phyloP scores from a whole-genome alignment of 2,329 filamentous ascomycete species.

The Verticillium nonalfalfae region DNA sequence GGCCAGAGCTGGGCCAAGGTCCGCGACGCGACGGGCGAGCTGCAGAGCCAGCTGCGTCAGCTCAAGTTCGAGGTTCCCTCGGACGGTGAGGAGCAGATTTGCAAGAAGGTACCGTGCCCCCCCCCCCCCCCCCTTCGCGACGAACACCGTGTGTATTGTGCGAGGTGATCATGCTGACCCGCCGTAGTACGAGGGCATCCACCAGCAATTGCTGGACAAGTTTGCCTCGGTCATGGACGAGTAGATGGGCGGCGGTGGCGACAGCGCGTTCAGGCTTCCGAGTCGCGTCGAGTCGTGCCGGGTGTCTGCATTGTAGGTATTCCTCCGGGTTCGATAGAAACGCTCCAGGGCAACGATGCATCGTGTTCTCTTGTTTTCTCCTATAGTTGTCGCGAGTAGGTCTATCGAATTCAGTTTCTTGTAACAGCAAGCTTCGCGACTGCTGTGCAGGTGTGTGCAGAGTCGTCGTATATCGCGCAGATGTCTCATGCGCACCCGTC shows the following conservation, averaged over 20 bases:
- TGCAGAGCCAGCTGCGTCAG: slow-evolving; percentile 77
- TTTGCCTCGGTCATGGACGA: slow-evolving; percentile 95
- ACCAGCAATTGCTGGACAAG: slow-evolving; percentile 92
- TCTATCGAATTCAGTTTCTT: neutral
- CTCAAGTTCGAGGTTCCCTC: slow-evolving; percentile 96
- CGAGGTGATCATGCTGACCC: slow-evolving; percentile 28
- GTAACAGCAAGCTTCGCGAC: neutral
- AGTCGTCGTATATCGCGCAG: neutral
- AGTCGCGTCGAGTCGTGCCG: neutral
- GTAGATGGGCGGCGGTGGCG: slow-evolving; percentile 38
- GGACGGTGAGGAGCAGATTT: slow-evolving; percentile 73
- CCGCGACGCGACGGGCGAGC: slow-evolving; percentile 79
- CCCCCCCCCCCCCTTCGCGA: neutral
- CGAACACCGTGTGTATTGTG: neutral
- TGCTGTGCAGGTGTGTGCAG: neutral
- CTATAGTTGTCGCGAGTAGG: neutral
- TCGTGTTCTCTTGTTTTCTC: neutral
- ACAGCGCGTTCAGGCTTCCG: neutral
- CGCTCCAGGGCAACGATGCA: neutral
- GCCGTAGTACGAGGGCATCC: slow-evolving; percentile 77
- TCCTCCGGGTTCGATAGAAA: neutral
- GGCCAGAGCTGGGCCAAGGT: slow-evolving; percentile 92
- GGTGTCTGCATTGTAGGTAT: neutral
- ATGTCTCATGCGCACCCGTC: too few relatives aligned
- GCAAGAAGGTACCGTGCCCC: slow-evolving; percentile 68